phyloP scores from a whole-genome alignment of 106 monocot genomes.

The Hemerocallis citrina region DNA sequence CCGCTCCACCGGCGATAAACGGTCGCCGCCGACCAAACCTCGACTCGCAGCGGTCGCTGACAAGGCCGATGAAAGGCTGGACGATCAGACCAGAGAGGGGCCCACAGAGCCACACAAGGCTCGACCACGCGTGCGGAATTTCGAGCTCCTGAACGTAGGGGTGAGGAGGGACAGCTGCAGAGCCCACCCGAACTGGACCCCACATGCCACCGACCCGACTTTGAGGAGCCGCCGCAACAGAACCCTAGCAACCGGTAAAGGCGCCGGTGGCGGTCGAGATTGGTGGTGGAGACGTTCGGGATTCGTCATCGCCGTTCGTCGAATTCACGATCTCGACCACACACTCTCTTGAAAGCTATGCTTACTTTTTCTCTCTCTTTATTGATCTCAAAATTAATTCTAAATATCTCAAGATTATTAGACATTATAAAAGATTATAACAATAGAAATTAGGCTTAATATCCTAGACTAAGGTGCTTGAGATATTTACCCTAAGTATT shows the following conservation, averaged over 20 bases:
- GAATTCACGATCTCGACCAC: too few species aligned
- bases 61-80: constrained; percentile 60
- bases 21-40: constrained; percentile 45
- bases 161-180: constrained; percentile 70
- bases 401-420: too few species aligned
- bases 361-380: too few species aligned
- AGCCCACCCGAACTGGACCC: constrained; percentile 75
- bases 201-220: constrained; percentile 38
- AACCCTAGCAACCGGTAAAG: background rate
- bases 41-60: constrained; percentile 42
- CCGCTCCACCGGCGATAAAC: constrained; percentile 40
- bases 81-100: constrained; percentile 65
- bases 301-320: too few species aligned
- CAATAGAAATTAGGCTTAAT: too few species aligned
- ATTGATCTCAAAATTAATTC: too few species aligned
- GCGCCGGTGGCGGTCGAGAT: constrained; percentile 8
- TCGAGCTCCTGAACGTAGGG: constrained; percentile 77
- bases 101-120: constrained; percentile 74
- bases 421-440: too few species aligned
- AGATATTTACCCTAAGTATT: too few species aligned
- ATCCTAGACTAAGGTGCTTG: too few species aligned
- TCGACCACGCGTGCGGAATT: constrained; percentile 53
- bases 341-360: too few species aligned
- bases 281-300: too few species aligned
- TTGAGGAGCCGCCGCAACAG: constrained; percentile 28